Conservation (phyloP, 1,139 yeast genomes). For the Debaryomycetaceae sp. region DNA sequence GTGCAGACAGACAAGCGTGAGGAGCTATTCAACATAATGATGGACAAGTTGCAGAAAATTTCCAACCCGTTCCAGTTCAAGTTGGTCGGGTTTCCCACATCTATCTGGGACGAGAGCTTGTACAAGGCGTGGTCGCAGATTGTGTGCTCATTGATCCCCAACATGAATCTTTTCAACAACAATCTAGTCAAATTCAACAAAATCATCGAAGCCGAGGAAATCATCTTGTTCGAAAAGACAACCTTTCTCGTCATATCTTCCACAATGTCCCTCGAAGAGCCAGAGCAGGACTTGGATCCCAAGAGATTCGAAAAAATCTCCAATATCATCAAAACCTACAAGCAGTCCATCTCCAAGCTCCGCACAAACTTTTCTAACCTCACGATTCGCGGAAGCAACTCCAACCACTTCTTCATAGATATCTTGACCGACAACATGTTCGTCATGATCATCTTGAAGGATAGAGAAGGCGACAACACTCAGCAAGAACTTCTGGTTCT, state of each 20-base stretch:
- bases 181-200: conserved; percentile 72
- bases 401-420: conserved; percentile 65
- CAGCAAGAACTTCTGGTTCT: conserved; percentile 61
- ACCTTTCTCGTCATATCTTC: conserved; percentile 89
- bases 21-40: conserved; percentile 78
- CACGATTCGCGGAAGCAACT: conserved; percentile 69
- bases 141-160: conserved; percentile 92
- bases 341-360: conserved; percentile 86
- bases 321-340: conserved; percentile 89
- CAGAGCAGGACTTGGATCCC: conserved; percentile 56
- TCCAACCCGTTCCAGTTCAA: conserved; percentile 77
- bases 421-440: conserved; percentile 71
- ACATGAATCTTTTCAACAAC: conserved; percentile 76
- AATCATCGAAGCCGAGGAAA: conserved; percentile 83
- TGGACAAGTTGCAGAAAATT: conserved; percentile 74
- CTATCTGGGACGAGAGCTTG: conserved; percentile 96
- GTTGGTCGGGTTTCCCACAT: conserved; percentile 88
- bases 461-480: conserved; percentile 26
- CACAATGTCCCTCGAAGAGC: conserved; percentile 44
- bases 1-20: conserved; percentile 86
- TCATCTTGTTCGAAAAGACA: conserved; percentile 87
- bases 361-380: conserved; percentile 80
- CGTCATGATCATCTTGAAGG: conserved; percentile 65
- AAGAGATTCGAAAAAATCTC: conserved; percentile 92
- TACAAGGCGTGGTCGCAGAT: conserved; percentile 97